These are phyloP conservation scores for Samsoniella hepiali DNA, from an alignment of 2,329 filamentous ascomycete genomes.

Conservation along the genomic window DNA sequence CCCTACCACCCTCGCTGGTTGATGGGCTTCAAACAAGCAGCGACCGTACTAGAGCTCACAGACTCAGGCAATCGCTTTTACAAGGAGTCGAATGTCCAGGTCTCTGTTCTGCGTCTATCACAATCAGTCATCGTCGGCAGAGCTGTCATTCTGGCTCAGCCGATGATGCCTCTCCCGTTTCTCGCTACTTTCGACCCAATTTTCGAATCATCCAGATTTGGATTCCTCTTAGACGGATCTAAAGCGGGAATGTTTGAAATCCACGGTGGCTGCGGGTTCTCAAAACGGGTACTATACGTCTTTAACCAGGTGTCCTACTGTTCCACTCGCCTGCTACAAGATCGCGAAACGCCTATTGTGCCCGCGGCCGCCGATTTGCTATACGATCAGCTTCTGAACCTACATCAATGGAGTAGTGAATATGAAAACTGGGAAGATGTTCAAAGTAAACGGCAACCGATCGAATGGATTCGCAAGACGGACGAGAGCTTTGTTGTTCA, in stretches of 20 bases:
- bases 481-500: slow-evolving; percentile 27
- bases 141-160: slow-evolving; percentile 38
- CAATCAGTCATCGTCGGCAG: slow-evolving; percentile 40
- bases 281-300: slow-evolving; percentile 36
- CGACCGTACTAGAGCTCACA: slow-evolving; percentile 33
- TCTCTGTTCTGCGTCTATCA: slow-evolving; percentile 34
- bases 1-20: slow-evolving; percentile 37
- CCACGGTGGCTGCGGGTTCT: slow-evolving; percentile 42
- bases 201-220: slow-evolving; percentile 33
- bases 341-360: slow-evolving; percentile 31
- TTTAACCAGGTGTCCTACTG: slow-evolving; percentile 39
- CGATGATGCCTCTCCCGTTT: slow-evolving; percentile 34
- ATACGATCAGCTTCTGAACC: slow-evolving; percentile 27
- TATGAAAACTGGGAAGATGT: slow-evolving; percentile 26
- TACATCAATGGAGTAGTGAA: slow-evolving; percentile 38
- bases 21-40: slow-evolving; percentile 35
- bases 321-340: slow-evolving; percentile 33
- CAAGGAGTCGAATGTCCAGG: slow-evolving; percentile 33
- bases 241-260: slow-evolving; percentile 35
- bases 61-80: slow-evolving; percentile 38
- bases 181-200: slow-evolving; percentile 29
- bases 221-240: slow-evolving; percentile 39
- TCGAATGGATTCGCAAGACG: slow-evolving; percentile 31
- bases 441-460: slow-evolving; percentile 22
- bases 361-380: slow-evolving; percentile 31